Conservation (phyloP, 139 green algal species). For the Raphidocelis subcapitata region DNA sequence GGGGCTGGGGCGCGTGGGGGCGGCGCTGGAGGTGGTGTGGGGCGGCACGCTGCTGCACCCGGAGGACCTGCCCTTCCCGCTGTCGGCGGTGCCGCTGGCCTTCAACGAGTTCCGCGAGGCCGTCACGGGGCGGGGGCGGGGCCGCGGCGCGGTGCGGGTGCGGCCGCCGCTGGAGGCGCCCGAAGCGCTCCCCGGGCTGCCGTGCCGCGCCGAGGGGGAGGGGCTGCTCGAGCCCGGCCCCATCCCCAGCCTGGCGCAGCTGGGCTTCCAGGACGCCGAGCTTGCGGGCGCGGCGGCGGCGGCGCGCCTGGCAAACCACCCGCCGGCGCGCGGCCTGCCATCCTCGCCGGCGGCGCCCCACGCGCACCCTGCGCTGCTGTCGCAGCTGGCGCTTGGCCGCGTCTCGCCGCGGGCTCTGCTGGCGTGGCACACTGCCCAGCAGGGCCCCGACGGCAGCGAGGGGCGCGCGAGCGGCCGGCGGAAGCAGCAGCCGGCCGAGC, state of each 20-base stretch:
- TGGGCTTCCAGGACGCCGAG: neutral
- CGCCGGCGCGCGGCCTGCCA: too few species aligned
- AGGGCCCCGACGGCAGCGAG: too few species aligned
- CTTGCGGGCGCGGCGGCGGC: neutral
- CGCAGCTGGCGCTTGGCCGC: conserved; percentile 74
- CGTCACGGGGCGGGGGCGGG: too few species aligned
- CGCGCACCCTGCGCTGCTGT: neutral
- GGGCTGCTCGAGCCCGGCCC: too few species aligned
- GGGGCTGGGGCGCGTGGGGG: conserved; percentile 49
- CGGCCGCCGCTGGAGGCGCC: conserved; percentile 34
- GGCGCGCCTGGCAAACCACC: conserved; percentile 4
- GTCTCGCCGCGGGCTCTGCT: conserved; percentile 57
- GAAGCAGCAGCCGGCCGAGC: too few species aligned
- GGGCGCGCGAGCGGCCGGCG: too few species aligned
- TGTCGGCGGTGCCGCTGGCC: conserved; percentile 46
- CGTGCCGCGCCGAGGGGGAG: too few species aligned
- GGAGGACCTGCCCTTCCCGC: conserved; percentile 74
- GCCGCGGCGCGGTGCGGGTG: conserved; percentile 3
- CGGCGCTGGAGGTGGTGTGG: conserved; percentile 52
- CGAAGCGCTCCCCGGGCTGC: conserved; percentile 45
- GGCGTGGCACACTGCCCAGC: too few species aligned
- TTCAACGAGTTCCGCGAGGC: conserved; percentile 12
- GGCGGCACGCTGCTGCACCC: conserved; percentile 64
- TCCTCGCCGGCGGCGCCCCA: neutral
- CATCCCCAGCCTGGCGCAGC: too few species aligned